Evolutionary conservation across 2,329 filamentous ascomycete species (phyloP), one percentile per base, ranked within the genome.

Genomic region (Beauveria sp.): DNA sequence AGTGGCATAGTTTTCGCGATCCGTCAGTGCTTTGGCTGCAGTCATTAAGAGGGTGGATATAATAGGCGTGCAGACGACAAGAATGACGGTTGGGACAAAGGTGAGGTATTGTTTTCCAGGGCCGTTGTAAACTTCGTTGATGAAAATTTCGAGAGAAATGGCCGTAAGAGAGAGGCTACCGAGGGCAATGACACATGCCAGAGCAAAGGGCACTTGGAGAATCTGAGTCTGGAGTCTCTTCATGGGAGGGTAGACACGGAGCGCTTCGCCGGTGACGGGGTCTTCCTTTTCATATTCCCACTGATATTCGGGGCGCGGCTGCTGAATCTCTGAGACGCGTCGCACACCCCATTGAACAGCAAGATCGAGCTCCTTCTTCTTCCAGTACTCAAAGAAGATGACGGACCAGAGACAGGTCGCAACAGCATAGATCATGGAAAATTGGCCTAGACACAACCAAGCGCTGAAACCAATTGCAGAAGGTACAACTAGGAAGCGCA

Each of bases 341-440:
- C 89, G 87, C 3, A 96, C 92, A 16, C 90, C 89, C 93, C 93
- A 98, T 67, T 91, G 85, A 18, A 96, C 85, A 9, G 88, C 88
- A 8, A 98, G 80, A 70, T 98, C 93, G 1, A 87, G 80, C 74
- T 98, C 91, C 73, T 96, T 91, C 69, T 93, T 89, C 77, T 96
- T 96, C 93, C 93, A 98, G 74, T 90, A 96, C 72, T 98, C 93
- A 62, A 96, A 89, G 71, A 97, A 97, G 53, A 93, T 78, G 3
- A 95, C 87, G 62, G 88, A 88, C 91, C 93, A 96, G n/a, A 96
- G 77, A 40, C 87, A 88, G 70, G 88, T 93, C 50, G 88, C 80
- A 1, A 93, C 73, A 16, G 89, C 90, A 68, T 96, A 97, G 55
- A 92, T 74, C 62, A 87, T 84, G 1, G 93, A 96, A 75, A 92